Conservation (phyloP, 148 eudicot species). For the Silene latifolia region DNA sequence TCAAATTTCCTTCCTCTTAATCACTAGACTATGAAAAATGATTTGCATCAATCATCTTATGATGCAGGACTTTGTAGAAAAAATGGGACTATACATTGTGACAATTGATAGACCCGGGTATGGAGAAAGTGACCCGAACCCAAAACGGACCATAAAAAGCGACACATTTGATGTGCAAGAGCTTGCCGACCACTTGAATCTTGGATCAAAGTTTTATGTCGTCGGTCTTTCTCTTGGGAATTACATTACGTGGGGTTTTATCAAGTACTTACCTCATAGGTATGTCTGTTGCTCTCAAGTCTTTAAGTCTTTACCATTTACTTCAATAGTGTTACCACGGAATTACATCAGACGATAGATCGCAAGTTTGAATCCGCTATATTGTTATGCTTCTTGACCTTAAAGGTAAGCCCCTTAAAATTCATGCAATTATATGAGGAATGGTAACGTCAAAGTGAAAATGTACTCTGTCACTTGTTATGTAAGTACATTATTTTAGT, state of each 20-base stretch:
- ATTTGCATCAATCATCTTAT: neutral
- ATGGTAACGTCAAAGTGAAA: too few species aligned
- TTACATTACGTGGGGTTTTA: slow-evolving; percentile 46
- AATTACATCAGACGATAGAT: too few species aligned
- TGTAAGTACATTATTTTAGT: too few species aligned
- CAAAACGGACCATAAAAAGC: slow-evolving; percentile 49
- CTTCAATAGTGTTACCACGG: too few species aligned
- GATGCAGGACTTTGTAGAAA: slow-evolving; percentile 39
- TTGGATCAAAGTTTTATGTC: slow-evolving; percentile 63
- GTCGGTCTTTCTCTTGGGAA: slow-evolving; percentile 72
- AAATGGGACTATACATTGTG: slow-evolving; percentile 44
- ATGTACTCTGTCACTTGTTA: too few species aligned
- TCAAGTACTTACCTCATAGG: slow-evolving; percentile 78
- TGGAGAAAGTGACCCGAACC: slow-evolving; percentile 78
- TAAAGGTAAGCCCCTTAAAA: too few species aligned
- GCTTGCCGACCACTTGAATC: slow-evolving; percentile 62
- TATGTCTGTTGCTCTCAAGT: neutral
- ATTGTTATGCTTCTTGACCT: too few species aligned
- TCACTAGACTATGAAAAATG: too few species aligned
- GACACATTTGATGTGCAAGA: slow-evolving; percentile 58
- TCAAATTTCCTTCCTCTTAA: too few species aligned
- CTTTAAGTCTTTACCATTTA: too few species aligned
- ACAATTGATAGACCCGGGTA: slow-evolving; percentile 69
- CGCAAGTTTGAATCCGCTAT: too few species aligned
- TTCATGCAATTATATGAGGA: neutral